A percentile compares a stretch with the other conserved stretches of the same genome.
Conservation (phyloP, 2,329 filamentous ascomycete species). For the Trichoderma simmonsii region DNA sequence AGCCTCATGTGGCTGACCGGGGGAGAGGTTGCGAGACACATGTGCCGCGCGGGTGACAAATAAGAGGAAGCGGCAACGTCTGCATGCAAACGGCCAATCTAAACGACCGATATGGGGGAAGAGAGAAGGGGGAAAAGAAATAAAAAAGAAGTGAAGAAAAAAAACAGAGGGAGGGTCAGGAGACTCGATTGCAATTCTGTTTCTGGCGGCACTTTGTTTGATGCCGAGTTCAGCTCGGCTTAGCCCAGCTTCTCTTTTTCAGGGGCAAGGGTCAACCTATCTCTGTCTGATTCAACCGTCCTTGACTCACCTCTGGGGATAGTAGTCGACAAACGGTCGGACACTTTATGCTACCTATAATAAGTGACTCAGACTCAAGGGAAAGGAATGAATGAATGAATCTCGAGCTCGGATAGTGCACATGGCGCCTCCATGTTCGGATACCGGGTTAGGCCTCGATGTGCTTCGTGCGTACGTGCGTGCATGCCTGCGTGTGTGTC, state of each 20-base stretch:
- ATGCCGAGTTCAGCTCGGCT: background rate
- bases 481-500: no score
- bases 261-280: background rate
- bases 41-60: background rate
- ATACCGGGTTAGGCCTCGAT: background rate
- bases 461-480: background rate
- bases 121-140: no score
- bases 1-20: constrained; percentile 7
- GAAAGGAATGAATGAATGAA: background rate
- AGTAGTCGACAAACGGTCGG: background rate
- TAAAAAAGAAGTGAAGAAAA: background rate
- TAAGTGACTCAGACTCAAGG: background rate
- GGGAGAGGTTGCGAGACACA: background rate
- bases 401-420: background rate
- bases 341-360: background rate
- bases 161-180: background rate
- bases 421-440: background rate
- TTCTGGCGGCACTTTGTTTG: background rate
- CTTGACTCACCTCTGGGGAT: background rate
- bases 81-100: background rate
- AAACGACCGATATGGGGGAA: background rate
- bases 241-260: background rate
- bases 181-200: background rate
- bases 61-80: background rate
- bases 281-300: background rate